Evolutionary conservation across 257 asterid genomes (phyloP), one percentile per base, ranked within the genome.

Genomic region (Solanum peruvianum): DNA sequence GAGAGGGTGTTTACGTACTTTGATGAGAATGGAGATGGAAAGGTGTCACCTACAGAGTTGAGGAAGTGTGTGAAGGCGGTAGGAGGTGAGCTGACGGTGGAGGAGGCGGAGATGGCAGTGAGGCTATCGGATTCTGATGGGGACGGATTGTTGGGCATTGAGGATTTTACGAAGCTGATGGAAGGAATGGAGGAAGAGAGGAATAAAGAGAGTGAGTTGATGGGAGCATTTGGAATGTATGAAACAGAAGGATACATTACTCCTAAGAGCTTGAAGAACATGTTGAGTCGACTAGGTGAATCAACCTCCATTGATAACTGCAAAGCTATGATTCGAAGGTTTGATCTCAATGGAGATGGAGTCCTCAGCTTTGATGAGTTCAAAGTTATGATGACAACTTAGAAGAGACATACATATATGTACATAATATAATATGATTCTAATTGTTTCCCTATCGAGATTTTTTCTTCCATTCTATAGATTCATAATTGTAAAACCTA

Each of bases 271-370:
- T 86, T 93, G 92, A 89, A 90, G 80, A 91, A 92, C 82, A 92
- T 92, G 96, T 88, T 93, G 78, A 91, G 93, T 56, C 82, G 91
- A 37, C 82, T 94, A 76, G 98, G 98, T 15, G 96, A 93, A 82
- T 82, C 90, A 29, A 88, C 84, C 77, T 89, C 88, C 88, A 88
- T 89, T 23, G 93, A 91, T 1, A 91, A 92, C 72, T 94, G 97
- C 62, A 86, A 89, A 16, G 27, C 49, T 35, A 94, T 94, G 97
- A 92, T 94, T 4, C 89, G 93, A 20, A 6, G 49, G 3, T 94
- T 90, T 83, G 98, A 94, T 89, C 90, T 93, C 56, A 87, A 94
- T 44, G 94, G 91, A 6, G 96, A 94, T 75, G 98, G 98, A 0
- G 94, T 91, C 2, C 92, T 94, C 80, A 86, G 58, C 82, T 92